These are phyloP conservation scores for Candida incommunis DNA, from an alignment of 805 yeast genomes.

Conservation along the genomic window DNA sequence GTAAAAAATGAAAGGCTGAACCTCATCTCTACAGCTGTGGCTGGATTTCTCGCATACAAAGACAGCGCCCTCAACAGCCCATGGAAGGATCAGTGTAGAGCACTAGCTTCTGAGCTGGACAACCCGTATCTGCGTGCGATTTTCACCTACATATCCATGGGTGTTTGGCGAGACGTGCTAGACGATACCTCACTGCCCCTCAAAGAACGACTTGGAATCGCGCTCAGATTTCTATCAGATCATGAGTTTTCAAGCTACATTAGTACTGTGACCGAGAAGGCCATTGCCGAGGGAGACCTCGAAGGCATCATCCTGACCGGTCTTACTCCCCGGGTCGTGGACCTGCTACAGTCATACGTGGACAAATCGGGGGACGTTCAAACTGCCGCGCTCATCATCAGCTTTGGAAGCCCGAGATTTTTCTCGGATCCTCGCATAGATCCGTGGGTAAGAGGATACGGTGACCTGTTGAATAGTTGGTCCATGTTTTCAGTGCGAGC, in stretches of 20 bases:
- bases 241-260: slow-evolving; percentile 58
- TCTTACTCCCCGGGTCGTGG: slow-evolving; percentile 72
- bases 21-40: slow-evolving; percentile 84
- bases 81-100: slow-evolving; percentile 90
- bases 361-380: slow-evolving; percentile 85
- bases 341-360: slow-evolving; percentile 71
- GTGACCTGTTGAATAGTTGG: slow-evolving; percentile 67
- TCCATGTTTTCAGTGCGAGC: slow-evolving; percentile 65
- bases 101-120: slow-evolving; percentile 73
- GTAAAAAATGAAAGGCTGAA: slow-evolving; percentile 57
- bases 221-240: slow-evolving; percentile 72
- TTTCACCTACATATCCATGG: slow-evolving; percentile 86
- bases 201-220: slow-evolving; percentile 81
- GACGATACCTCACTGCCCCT: slow-evolving; percentile 82
- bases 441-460: slow-evolving; percentile 62
- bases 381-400: slow-evolving; percentile 70
- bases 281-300: slow-evolving; percentile 64
- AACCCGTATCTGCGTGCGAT: slow-evolving; percentile 84
- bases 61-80: slow-evolving; percentile 45
- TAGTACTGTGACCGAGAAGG: slow-evolving; percentile 53
- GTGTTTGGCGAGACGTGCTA: slow-evolving; percentile 91
- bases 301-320: slow-evolving; percentile 90
- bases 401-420: slow-evolving; percentile 75
- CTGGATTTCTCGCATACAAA: slow-evolving; percentile 68
- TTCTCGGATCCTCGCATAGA: slow-evolving; percentile 60